Conservation (phyloP, 2,329 filamentous ascomycete species). For the Penicillium sp. region DNA sequence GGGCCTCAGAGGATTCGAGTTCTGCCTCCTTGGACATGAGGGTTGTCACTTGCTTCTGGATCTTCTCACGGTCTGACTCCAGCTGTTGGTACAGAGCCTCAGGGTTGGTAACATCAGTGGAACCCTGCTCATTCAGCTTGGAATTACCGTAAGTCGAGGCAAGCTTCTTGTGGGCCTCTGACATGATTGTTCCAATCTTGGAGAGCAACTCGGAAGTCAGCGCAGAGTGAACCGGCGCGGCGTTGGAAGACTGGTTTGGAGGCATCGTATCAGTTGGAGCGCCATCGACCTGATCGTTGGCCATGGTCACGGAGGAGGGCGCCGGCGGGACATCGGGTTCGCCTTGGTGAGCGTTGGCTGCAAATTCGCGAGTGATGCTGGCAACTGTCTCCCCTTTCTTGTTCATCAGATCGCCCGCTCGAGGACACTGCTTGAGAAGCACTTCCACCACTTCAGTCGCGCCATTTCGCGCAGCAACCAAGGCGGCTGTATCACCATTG, state of each 20-base stretch:
- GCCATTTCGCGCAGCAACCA: conserved; percentile 77
- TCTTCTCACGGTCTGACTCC: conserved; percentile 40
- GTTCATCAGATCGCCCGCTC: conserved; percentile 73
- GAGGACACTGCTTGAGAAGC: conserved; percentile 69
- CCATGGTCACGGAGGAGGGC: conserved; percentile 58
- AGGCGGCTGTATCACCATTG: conserved; percentile 85
- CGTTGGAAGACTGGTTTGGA: conserved; percentile 23
- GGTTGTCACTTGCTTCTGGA: conserved; percentile 35
- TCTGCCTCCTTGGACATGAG: conserved; percentile 35
- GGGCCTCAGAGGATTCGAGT: conserved; percentile 30
- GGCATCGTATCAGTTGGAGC: too few species aligned
- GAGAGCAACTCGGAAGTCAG: conserved; percentile 64
- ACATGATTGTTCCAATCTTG: conserved; percentile 62
- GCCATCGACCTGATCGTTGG: conserved; percentile 32
- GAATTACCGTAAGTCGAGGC: conserved; percentile 56
- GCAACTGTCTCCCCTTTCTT: conserved; percentile 75
- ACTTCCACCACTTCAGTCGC: conserved; percentile 68
- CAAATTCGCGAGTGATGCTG: conserved; percentile 64
- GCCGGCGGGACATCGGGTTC: conserved; percentile 61
- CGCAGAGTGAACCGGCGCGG: conserved; percentile 39
- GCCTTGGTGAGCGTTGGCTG: conserved; percentile 49
- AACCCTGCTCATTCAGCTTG: conserved; percentile 53
- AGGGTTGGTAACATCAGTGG: conserved; percentile 38
- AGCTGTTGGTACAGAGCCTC: conserved; percentile 38
- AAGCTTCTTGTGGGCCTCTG: conserved; percentile 67